phyloP scores from a whole-genome alignment of 306 rosid genomes.

The Trifolium pratense region DNA sequence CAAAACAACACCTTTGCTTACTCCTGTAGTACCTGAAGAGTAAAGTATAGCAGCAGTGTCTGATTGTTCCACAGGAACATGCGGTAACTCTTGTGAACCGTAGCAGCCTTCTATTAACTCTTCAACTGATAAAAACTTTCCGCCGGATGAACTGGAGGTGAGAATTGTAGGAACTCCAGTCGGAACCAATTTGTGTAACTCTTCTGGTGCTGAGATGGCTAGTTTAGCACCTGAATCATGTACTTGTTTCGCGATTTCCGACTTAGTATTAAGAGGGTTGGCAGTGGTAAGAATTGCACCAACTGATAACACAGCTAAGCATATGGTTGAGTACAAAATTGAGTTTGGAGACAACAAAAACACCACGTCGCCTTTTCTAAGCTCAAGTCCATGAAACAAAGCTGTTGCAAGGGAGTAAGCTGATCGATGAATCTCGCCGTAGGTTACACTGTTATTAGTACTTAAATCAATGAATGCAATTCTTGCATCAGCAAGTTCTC shows the following conservation, averaged over 20 bases:
- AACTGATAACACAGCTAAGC: constrained; percentile 70
- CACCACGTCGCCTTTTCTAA: constrained; percentile 79
- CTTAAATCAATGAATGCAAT: constrained; percentile 69
- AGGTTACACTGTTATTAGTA: constrained; percentile 54
- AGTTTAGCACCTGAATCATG: constrained; percentile 69
- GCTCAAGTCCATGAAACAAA: constrained; percentile 65
- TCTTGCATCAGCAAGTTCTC: constrained; percentile 55
- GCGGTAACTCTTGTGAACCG: constrained; percentile 47
- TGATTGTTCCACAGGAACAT: constrained; percentile 52
- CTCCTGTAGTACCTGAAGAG: constrained; percentile 90
- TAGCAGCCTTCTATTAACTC: constrained; percentile 73
- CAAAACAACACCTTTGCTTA: constrained; percentile 84
- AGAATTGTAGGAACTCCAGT: constrained; percentile 69
- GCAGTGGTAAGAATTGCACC: constrained; percentile 83
- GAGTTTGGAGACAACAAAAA: constrained; percentile 76
- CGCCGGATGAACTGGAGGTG: constrained; percentile 46
- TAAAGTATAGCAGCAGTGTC: constrained; percentile 86
- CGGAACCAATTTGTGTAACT: constrained; percentile 61
- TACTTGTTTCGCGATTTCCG: constrained; percentile 80
- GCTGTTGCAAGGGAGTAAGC: constrained; percentile 68
- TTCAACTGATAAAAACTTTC: constrained; percentile 52
- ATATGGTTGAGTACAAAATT: constrained; percentile 63
- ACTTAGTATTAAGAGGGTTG: constrained; percentile 69
- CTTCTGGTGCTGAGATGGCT: constrained; percentile 74
- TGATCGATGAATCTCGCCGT: constrained; percentile 62